These are phyloP conservation scores for Zoysia japonica DNA, from an alignment of 176 grass and related monocot genomes.

Conservation along the genomic window DNA sequence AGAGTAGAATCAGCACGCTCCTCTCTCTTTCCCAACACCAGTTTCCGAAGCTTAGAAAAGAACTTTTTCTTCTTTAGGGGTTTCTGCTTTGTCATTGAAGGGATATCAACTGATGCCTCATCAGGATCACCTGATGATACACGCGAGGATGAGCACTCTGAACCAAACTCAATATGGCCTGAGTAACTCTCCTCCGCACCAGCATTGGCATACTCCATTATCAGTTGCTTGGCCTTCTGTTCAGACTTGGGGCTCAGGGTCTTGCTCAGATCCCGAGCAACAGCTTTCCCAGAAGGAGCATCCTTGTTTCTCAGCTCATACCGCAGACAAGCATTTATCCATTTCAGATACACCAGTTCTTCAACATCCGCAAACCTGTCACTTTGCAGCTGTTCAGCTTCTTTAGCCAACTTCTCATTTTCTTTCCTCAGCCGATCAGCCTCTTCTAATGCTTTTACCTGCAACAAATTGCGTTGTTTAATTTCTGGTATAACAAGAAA, in stretches of 20 bases:
- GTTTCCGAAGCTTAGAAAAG: constrained; percentile 73
- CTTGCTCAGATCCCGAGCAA: constrained; percentile 79
- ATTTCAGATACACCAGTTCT: constrained; percentile 96
- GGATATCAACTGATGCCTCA: constrained; percentile 41
- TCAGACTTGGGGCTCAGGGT: constrained; percentile 78
- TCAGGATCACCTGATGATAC: constrained; percentile 64
- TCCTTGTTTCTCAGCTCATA: constrained; percentile 81
- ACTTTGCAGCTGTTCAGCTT: constrained; percentile 68
- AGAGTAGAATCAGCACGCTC: constrained; percentile 18
- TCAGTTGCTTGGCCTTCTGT: constrained; percentile 87
- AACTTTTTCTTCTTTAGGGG: constrained; percentile 60
- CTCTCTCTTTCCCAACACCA: constrained; percentile 74
- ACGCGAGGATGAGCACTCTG: constrained; percentile 66
- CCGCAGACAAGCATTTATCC: constrained; percentile 96
- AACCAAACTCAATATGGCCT: constrained; percentile 60
- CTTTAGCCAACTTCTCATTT: constrained; percentile 67
- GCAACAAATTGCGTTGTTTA: constrained; percentile 42
- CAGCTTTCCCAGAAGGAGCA: constrained; percentile 50
- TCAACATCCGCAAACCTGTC: constrained; percentile 83
- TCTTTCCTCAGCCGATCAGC: constrained; percentile 58
- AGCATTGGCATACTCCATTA: constrained; percentile 77
- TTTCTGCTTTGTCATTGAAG: constrained; percentile 39
- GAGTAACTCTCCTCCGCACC: constrained; percentile 51
- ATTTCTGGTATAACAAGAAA: constrained; percentile 27
- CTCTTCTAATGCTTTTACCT: constrained; percentile 74